Evolutionary conservation across 1,284 basidiomycete species (phyloP), one percentile per base, ranked within the genome.

Genomic region (Irpex lacteus): DNA sequence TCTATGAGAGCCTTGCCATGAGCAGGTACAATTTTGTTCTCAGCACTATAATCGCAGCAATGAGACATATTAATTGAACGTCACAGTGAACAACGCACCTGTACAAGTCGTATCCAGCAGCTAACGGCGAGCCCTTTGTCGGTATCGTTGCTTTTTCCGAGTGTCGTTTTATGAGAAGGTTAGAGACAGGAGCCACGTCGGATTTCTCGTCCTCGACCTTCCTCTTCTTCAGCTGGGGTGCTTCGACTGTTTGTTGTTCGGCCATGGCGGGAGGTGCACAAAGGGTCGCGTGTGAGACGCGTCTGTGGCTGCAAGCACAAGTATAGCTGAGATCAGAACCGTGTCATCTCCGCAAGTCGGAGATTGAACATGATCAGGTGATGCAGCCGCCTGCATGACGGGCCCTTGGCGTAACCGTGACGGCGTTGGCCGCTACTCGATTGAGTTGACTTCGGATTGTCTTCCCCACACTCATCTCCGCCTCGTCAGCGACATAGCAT

Each of bases 101-200:
- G 78, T 95, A 98, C 50, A 99, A 81, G 76, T 99, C 97, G 74
- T 98, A 97, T 2, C 97, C 97, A 2, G 97, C 97, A 1, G 97
- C 86, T 56, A 92, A 81, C 1, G 87, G 77, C 5, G 94, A 96
- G 1, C 97, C 97, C 64, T 94, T 86, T 9, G 93, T 96, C 0
- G 98, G 97, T 32, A 98, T 74, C 67, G 78, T 91, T 15, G 95
- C 98, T 70, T 89, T 90, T 11, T 89, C 85, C 1, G 92, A 92
- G 57, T 93, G 87, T 44, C 90, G 86, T 74, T 98, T 97, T 70
- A 99, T 88, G 67, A 95, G 86, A 18, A 98, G 87, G 57, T 82
- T 82, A 2, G 81, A 72, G 4, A 76, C 71, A 26, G 83, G 82
- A 4, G 81, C 77, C 38, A 65, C 63, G 44, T 63, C 66, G 50